Conservation (phyloP, 2,329 filamentous ascomycete genomes). For the Sodiomyces alkalinus region DNA sequence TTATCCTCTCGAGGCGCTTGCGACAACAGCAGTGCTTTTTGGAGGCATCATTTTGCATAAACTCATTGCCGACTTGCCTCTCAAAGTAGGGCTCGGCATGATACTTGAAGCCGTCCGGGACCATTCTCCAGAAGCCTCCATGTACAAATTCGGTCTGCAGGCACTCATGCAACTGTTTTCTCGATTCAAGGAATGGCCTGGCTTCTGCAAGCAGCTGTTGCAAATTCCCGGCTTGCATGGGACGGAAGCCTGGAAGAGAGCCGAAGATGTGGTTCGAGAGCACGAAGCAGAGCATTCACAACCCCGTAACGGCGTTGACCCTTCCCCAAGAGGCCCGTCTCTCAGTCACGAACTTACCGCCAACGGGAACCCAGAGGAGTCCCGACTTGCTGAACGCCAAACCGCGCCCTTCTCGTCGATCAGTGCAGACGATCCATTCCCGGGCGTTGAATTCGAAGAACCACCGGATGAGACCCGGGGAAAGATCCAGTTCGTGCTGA, state of each 20-base stretch:
- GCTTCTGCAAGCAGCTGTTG: slow-evolving; percentile 74
- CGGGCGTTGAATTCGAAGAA: slow-evolving; percentile 56
- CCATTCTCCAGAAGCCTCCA: slow-evolving; percentile 65
- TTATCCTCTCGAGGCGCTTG: slow-evolving; percentile 89
- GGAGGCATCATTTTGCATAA: slow-evolving; percentile 93
- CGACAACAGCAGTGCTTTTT: slow-evolving; percentile 91
- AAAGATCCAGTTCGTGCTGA: slow-evolving; percentile 87
- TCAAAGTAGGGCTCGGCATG: slow-evolving; percentile 92
- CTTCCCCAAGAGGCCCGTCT: too few species aligned
- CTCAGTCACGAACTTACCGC: slow-evolving; percentile 37
- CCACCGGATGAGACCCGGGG: slow-evolving; percentile 77
- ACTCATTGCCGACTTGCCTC: slow-evolving; percentile 74
- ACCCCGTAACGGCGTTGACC: slow-evolving; percentile 35
- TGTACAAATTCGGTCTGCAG: slow-evolving; percentile 97
- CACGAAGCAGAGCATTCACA: slow-evolving; percentile 44
- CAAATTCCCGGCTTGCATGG: slow-evolving; percentile 69
- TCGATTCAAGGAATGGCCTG: slow-evolving; percentile 85
- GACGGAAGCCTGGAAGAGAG: slow-evolving; percentile 72
- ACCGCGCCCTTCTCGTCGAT: slow-evolving; percentile 65
- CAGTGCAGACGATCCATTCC: slow-evolving; percentile 54
- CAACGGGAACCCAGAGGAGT: slow-evolving; percentile 58
- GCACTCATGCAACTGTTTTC: slow-evolving; percentile 78
- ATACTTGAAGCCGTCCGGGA: slow-evolving; percentile 92
- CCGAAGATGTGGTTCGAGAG: slow-evolving; percentile 63
- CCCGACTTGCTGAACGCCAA: slow-evolving; percentile 39